Conservation (phyloP, 2,329 filamentous ascomycete genomes). For the Fusarium beomiforme region DNA sequence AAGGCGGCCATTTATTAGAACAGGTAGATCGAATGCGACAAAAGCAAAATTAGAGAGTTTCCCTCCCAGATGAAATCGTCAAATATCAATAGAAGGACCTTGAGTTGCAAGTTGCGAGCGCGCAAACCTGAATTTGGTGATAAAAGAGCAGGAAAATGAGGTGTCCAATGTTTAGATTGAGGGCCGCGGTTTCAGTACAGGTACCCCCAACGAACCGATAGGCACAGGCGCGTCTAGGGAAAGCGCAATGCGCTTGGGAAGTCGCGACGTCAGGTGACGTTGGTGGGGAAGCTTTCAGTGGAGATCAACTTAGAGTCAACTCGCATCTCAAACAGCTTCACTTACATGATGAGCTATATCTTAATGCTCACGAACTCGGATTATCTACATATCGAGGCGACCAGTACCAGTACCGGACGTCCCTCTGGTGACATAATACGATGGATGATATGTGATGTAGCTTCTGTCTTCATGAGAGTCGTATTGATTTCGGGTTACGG, state of each 20-base stretch:
- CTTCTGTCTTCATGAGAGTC: background rate
- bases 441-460: background rate
- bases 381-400: background rate
- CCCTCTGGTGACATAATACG: background rate
- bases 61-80: background rate
- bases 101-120: background rate
- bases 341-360: conserved; percentile 8
- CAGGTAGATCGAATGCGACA: conserved; percentile 1
- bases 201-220: background rate
- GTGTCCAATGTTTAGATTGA: conserved; percentile 6
- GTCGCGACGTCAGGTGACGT: conserved; percentile 45
- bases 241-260: conserved; percentile 26
- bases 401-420: background rate
- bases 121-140: background rate
- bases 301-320: conserved; percentile 1
- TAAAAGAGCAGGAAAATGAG: conserved; percentile 5
- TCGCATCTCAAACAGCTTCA: conserved; percentile 3
- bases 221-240: conserved; percentile 16
- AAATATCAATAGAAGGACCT: background rate
- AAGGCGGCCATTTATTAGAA: conserved; percentile 17
- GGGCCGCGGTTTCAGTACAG: conserved; percentile 1
- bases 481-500: background rate
- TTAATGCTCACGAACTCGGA: background rate
- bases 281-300: conserved; percentile 5
- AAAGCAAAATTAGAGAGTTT: background rate